Evolutionary conservation across 2,329 filamentous ascomycete species (phyloP).

Genomic region (Pleurostoma richardsiae): DNA sequence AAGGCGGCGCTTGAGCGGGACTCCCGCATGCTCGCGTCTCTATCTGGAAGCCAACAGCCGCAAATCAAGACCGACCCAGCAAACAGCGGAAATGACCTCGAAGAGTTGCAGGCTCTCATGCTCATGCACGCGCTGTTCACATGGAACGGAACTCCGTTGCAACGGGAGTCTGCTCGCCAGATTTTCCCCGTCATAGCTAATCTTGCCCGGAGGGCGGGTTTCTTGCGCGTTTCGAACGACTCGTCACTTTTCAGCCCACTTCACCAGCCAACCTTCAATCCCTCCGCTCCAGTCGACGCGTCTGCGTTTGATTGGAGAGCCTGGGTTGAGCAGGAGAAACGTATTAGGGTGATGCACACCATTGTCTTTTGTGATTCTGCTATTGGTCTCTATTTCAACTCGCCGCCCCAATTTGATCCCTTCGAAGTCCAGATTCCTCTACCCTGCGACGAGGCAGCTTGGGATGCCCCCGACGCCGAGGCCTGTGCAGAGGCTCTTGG

Average conservation of each 20-base stretch:
- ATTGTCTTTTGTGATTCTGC: slow-evolving; percentile 61
- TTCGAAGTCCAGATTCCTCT: slow-evolving; percentile 64
- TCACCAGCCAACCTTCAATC: slow-evolving; percentile 49
- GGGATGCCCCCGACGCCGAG: slow-evolving; percentile 57
- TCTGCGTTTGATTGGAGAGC: slow-evolving; percentile 57
- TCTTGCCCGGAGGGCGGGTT: slow-evolving; percentile 50
- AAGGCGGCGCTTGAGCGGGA: slow-evolving; percentile 54
- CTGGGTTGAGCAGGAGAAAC: slow-evolving; percentile 69
- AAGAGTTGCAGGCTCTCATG: slow-evolving; percentile 64
- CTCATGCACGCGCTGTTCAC: slow-evolving; percentile 58
- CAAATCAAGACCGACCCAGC: slow-evolving; percentile 27
- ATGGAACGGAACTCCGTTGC: slow-evolving; percentile 65
- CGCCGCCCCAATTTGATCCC: slow-evolving; percentile 55
- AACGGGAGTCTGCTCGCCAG: slow-evolving; percentile 58
- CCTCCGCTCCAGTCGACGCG: slow-evolving; percentile 23
- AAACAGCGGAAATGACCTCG: slow-evolving; percentile 38
- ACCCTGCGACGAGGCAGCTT: slow-evolving; percentile 67
- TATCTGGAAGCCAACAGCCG: slow-evolving; percentile 30
- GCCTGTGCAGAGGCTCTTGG: slow-evolving; percentile 64
- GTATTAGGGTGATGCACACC: slow-evolving; percentile 59
- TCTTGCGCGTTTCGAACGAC: slow-evolving; percentile 48
- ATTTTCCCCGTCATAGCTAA: slow-evolving; percentile 52
- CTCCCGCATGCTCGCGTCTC: slow-evolving; percentile 40
- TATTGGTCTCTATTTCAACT: slow-evolving; percentile 68
- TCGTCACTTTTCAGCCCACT: slow-evolving; percentile 50